phyloP scores from a whole-genome alignment of 306 rosid species.

The Cucurbita ficifolia region DNA sequence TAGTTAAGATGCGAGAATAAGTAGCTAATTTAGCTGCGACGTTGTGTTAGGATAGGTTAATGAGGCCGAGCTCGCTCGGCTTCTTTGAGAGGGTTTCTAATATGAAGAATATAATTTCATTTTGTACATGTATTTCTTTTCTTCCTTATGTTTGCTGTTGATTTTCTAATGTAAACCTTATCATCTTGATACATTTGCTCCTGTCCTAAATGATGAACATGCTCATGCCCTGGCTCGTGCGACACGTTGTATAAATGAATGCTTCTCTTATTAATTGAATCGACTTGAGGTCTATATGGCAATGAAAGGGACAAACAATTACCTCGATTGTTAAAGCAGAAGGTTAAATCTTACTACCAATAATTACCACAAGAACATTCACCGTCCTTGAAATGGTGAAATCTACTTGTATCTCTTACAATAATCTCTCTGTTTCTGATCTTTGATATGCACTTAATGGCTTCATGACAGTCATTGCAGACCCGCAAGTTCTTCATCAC shows the following conservation, averaged over 20 bases:
- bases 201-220: not conserved
- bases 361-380: constrained; percentile 73
- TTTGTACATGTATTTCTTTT: constrained; percentile 2
- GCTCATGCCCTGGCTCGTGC: not conserved
- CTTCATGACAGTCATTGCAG: constrained; percentile 68
- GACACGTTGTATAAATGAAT: not conserved
- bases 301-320: not conserved
- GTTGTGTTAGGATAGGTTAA: not conserved
- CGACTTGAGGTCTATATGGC: not conserved
- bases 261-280: not conserved
- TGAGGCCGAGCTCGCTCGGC: not conserved
- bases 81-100: not conserved
- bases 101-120: constrained; percentile 4
- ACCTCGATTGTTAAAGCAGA: not conserved
- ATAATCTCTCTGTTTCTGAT: constrained; percentile 41
- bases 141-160: not conserved
- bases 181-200: no score
- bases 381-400: constrained; percentile 78
- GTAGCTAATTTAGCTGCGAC: constrained; percentile 6
- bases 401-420: constrained; percentile 57
- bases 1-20: constrained; percentile 6
- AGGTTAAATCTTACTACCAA: constrained; percentile 24
- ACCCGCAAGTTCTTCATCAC: constrained; percentile 82
- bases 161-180: not conserved
- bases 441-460: constrained; percentile 52